Conservation (phyloP, 148 eudicot species). For the Vaccinium myrtillus region DNA sequence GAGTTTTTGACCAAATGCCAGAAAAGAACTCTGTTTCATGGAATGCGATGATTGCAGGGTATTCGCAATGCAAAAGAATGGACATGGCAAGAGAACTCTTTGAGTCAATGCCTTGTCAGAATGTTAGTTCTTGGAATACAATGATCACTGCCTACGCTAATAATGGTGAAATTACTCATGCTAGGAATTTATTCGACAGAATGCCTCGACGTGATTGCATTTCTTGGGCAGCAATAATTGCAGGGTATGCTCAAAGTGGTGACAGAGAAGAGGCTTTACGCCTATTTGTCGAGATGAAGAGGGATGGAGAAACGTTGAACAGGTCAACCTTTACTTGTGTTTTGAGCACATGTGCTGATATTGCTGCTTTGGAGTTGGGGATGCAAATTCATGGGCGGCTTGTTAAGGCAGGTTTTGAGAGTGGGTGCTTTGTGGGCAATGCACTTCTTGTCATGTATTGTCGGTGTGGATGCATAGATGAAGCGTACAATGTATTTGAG, state of each 20-base stretch:
- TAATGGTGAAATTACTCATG: conserved; percentile 25
- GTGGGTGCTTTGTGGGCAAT: conserved; percentile 40
- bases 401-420: conserved; percentile 36
- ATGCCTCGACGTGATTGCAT: conserved; percentile 44
- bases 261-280: conserved; percentile 42
- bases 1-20: conserved; percentile 45
- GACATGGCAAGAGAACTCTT: conserved; percentile 34
- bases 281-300: conserved; percentile 38
- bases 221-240: conserved; percentile 51
- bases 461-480: conserved; percentile 49
- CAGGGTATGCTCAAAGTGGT: conserved; percentile 45
- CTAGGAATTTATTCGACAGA: conserved; percentile 32
- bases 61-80: conserved; percentile 24
- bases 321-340: conserved; percentile 41
- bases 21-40: conserved; percentile 42
- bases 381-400: conserved; percentile 42
- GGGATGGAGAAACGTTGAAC: conserved; percentile 31
- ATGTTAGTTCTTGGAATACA: conserved; percentile 42
- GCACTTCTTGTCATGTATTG: conserved; percentile 51
- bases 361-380: conserved; percentile 44
- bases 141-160: conserved; percentile 40
- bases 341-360: conserved; percentile 50
- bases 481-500: conserved; percentile 39
- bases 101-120: conserved; percentile 43
- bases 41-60: conserved; percentile 45